A percentile compares a stretch with the other conserved stretches of the same genome.
phyloP scores from a whole-genome alignment of 2,329 filamentous ascomycete species.

The Aurifilum marmelostoma region DNA sequence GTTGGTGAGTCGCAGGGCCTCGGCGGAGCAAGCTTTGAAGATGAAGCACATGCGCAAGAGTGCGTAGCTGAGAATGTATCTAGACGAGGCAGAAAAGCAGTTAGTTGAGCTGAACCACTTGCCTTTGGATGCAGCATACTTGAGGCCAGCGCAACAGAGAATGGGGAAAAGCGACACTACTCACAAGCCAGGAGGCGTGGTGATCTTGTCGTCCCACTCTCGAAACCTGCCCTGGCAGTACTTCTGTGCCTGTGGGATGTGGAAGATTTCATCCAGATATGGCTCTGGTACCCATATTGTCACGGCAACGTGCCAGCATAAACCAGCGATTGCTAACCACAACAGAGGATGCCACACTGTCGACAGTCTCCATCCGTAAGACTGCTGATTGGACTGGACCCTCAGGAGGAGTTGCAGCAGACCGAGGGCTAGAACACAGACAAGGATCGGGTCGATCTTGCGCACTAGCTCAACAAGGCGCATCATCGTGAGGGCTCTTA shows the following conservation, averaged over 20 bases:
- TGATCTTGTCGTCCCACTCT: slow-evolving; percentile 96
- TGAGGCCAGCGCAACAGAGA: slow-evolving; percentile 33
- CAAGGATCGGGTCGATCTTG: background rate
- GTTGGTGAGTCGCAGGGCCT: slow-evolving; percentile 54
- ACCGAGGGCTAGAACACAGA: background rate
- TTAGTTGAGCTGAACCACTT: slow-evolving; percentile 11
- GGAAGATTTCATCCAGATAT: slow-evolving; percentile 77
- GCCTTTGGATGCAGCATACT: background rate
- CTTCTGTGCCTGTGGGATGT: slow-evolving; percentile 86
- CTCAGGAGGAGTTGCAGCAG: background rate
- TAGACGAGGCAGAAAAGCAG: slow-evolving; percentile 36
- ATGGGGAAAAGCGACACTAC: slow-evolving; percentile 35
- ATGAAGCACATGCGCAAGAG: slow-evolving; percentile 38
- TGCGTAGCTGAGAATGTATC: slow-evolving; percentile 52
- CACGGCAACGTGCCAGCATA: slow-evolving; percentile 46
- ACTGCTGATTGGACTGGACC: background rate
- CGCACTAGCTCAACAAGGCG: background rate
- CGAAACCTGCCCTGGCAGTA: slow-evolving; percentile 77
- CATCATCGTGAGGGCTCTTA: background rate
- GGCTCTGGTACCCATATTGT: slow-evolving; percentile 51
- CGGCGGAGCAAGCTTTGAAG: slow-evolving; percentile 41
- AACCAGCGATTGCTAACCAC: slow-evolving; percentile 28
- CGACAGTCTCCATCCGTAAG: slow-evolving; percentile 12
- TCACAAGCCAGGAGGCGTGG: slow-evolving; percentile 87
- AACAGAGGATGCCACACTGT: slow-evolving; percentile 31